Base-by-base conservation (phyloP, 768 basidiomycete genomes). In the Kwoniella sp. region DNA sequence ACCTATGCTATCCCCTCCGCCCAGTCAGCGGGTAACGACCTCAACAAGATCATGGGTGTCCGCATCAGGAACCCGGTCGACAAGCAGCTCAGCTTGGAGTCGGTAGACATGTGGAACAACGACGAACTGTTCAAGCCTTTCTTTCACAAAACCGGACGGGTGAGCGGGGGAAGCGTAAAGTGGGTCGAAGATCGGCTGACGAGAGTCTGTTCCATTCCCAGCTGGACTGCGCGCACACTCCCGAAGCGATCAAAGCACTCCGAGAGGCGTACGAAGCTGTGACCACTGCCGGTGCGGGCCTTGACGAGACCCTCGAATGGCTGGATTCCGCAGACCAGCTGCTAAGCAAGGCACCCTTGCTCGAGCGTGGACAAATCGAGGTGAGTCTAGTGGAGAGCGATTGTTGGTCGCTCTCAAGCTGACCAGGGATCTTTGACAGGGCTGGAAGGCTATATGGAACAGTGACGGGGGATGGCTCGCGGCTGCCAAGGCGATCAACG, bases 391-490 rank as follows among this genome's bases (percentile, higher is more conserved):
- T n/a, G n/a, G n/a, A n/a, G n/a, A n/a, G n/a, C n/a, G n/a, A n/a
- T 8, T 29, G n/a, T 15, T 28, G 29, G 27, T 41, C 17, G 7
- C 0, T 31, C 9, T 15, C 33, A 33, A 37, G 33, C 22, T 22
- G 20, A 48, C 31, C 40, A 26, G 5, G 34, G 6, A 31, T 28
- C n/a, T 40, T 25, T 31, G 20, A 5, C 12, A 51, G 40, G 62
- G 62, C 9, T 70, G 69, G 69, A 53, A 65, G 46, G 69, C 46
- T 11, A 41, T 64, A 5, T 70, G 50, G 45, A 34, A n/a, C 14
- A 22, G 45, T 10, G 46, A 65, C 32, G 63, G 52, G 1, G 69
- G 69, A 5, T 70, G 69, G 69, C 43, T 60, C 0, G 69, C 53
- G 1, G 69, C 69, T 29, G 51, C 38, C 10, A 60, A 70, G 29